phyloP scores from a whole-genome alignment of 129 eudicot genomes.

The Glebionis coronaria region DNA sequence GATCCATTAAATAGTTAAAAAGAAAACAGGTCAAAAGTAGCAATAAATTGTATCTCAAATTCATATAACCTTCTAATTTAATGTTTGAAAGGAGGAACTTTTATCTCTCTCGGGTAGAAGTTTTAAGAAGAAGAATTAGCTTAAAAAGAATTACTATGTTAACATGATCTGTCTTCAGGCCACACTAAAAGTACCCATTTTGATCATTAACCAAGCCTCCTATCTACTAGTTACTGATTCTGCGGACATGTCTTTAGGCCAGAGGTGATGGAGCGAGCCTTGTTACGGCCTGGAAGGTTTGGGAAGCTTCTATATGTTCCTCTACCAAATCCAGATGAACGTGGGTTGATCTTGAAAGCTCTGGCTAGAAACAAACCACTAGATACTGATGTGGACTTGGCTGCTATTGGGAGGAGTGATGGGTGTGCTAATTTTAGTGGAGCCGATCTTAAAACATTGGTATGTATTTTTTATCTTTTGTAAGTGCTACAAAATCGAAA shows the following conservation, averaged over 20 bases:
- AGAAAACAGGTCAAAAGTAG: no score
- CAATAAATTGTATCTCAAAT: no score
- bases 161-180: no score
- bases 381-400: conserved; percentile 55
- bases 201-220: no score
- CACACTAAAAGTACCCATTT: no score
- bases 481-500: not conserved
- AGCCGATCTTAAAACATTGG: conserved; percentile 70
- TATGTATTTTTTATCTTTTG: conserved; percentile 17
- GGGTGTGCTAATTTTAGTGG: conserved; percentile 72
- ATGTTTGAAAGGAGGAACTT: no score
- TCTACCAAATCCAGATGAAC: conserved; percentile 74
- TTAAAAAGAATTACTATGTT: no score
- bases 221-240: conserved; percentile 3
- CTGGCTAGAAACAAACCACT: conserved; percentile 53
- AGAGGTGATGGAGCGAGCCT: conserved; percentile 56
- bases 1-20: no score
- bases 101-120: no score
- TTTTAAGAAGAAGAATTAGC: no score
- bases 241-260: conserved; percentile 41
- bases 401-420: conserved; percentile 44
- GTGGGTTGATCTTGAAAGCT: conserved; percentile 67
- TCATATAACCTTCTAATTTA: no score
- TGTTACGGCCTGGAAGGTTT: conserved; percentile 66
- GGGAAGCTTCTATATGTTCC: conserved; percentile 71